Evolutionary conservation across 1,284 basidiomycete genomes (phyloP).

Genomic region (Cystobasidium slooffiae): DNA sequence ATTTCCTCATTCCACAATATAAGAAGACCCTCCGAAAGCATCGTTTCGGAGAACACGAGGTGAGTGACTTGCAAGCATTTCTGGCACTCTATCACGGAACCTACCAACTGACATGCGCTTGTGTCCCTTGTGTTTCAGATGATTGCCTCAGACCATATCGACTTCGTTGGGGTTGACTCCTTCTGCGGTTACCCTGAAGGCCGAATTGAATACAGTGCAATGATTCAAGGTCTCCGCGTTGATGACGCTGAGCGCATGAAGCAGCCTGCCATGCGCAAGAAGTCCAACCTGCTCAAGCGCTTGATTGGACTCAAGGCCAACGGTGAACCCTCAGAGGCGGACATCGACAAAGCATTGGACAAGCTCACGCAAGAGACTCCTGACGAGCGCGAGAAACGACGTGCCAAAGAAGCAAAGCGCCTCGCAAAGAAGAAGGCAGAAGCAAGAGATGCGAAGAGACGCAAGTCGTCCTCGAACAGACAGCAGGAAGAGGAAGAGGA

Average conservation of each 20-base stretch:
- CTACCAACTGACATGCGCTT: neutral
- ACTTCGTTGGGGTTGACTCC: constrained; percentile 37
- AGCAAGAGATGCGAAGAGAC: neutral
- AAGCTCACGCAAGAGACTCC: constrained; percentile 3
- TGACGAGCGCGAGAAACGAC: constrained; percentile 6
- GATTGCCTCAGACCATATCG: constrained; percentile 34
- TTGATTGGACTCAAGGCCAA: constrained; percentile 11
- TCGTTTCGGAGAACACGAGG: constrained; percentile 27
- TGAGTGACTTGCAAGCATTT: neutral
- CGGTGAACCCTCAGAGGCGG: neutral
- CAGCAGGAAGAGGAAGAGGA: constrained; percentile 8
- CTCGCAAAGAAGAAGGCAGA: constrained; percentile 8
- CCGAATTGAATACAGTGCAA: constrained; percentile 11
- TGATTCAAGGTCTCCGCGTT: constrained; percentile 19
- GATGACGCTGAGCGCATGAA: constrained; percentile 35
- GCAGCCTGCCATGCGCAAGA: constrained; percentile 13
- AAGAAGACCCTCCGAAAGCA: constrained; percentile 11
- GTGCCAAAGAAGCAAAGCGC: neutral
- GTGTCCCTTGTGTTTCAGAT: neutral
- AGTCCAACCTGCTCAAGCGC: neutral
- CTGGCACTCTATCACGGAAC: neutral
- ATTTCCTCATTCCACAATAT: neutral
- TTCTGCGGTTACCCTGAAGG: constrained; percentile 36
- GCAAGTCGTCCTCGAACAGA: neutral
- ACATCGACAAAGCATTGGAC: neutral